Conservation (phyloP, 345 rosid species). For the Passiflora organensis region DNA sequence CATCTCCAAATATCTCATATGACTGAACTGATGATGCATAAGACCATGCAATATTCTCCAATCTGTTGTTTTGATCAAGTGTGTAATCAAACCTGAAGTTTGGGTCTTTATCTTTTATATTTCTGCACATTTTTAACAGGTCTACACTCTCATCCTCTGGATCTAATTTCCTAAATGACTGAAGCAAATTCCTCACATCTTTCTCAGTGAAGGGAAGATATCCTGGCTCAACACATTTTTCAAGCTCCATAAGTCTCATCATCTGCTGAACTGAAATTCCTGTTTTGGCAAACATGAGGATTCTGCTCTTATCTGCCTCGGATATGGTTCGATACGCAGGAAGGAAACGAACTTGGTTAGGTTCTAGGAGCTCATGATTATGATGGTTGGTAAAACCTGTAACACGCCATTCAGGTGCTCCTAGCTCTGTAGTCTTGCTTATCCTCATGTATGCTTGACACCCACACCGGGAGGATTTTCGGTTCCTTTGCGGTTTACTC, state of each 20-base stretch:
- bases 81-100: constrained; percentile 81
- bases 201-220: constrained; percentile 90
- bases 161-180: constrained; percentile 76
- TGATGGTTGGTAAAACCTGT: constrained; percentile 90
- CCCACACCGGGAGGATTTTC: constrained; percentile 90
- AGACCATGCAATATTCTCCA: constrained; percentile 93
- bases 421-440: constrained; percentile 69
- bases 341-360: constrained; percentile 90
- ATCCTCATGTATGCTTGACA: constrained; percentile 89
- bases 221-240: constrained; percentile 94
- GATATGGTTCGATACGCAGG: constrained; percentile 95
- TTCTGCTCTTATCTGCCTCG: constrained; percentile 79
- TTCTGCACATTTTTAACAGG: constrained; percentile 81
- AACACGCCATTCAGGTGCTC: constrained; percentile 83
- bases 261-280: constrained; percentile 96
- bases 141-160: constrained; percentile 87
- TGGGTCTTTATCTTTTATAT: constrained; percentile 87
- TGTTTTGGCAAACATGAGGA: constrained; percentile 95
- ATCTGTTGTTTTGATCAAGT: constrained; percentile 52
- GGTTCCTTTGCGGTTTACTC: constrained; percentile 77
- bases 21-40: constrained; percentile 81
- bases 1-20: constrained; percentile 89
- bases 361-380: constrained; percentile 84
- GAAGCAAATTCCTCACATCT: constrained; percentile 95
- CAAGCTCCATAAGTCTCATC: constrained; percentile 98